phyloP scores from a whole-genome alignment of 768 basidiomycete species.

The Lactifluus pinguis region DNA sequence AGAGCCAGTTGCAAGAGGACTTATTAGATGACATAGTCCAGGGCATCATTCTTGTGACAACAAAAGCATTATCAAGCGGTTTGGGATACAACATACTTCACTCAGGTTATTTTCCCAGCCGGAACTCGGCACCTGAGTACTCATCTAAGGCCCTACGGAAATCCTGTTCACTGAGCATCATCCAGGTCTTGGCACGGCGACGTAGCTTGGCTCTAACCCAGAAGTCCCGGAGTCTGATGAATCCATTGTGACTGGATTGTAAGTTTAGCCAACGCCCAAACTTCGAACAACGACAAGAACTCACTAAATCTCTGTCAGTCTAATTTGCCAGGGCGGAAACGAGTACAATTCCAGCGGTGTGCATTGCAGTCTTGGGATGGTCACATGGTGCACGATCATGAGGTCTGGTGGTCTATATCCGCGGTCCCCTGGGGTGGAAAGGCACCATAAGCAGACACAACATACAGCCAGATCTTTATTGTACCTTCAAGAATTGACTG shows the following conservation, averaged over 20 bases:
- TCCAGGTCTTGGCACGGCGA: constrained; percentile 14
- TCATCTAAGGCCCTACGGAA: constrained; percentile 68
- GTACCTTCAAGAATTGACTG: constrained; percentile 51
- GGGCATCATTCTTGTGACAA: background rate
- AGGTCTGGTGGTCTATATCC: constrained; percentile 64
- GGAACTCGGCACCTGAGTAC: constrained; percentile 66
- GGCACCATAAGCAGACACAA: background rate
- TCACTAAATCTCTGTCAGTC: constrained; percentile 73
- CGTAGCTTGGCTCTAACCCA: background rate
- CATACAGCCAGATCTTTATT: background rate
- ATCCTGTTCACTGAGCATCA: constrained; percentile 34
- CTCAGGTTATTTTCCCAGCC: constrained; percentile 45
- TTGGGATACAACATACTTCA: background rate
- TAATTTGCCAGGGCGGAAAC: constrained; percentile 82
- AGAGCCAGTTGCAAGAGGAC: background rate
- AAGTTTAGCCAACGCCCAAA: background rate
- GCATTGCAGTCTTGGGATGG: constrained; percentile 28
- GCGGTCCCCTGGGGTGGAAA: constrained; percentile 33
- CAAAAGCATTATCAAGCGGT: background rate
- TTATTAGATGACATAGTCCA: background rate
- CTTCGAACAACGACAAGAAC: constrained; percentile 22
- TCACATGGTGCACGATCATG: constrained; percentile 61
- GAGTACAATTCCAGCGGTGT: constrained; percentile 58
- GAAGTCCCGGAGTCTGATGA: background rate
- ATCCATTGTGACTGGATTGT: constrained; percentile 20